phyloP scores from a whole-genome alignment of 139 green algal species.

The Cymbomonas tetramitiformis region DNA sequence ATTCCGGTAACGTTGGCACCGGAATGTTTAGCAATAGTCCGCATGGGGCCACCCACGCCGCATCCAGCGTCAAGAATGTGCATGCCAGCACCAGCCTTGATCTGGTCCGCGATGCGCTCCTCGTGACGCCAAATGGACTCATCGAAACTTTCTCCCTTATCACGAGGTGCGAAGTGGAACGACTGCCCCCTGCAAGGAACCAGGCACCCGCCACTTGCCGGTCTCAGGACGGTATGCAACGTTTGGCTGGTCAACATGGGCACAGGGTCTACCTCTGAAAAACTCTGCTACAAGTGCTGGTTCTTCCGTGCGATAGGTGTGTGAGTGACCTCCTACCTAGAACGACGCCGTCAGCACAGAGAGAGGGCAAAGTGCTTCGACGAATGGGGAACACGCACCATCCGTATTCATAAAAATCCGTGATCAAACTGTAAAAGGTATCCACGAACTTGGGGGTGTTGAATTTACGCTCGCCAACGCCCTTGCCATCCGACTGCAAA shows the following conservation, averaged over 20 bases:
- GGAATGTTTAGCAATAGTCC: conserved; percentile 59
- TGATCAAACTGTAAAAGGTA: conserved; percentile 60
- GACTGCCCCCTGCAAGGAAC: no score
- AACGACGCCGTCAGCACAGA: no score
- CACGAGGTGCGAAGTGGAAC: conserved; percentile 88
- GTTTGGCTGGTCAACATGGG: no score
- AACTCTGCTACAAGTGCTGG: no score
- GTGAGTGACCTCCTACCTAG: no score
- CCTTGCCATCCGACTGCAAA: conserved; percentile 15
- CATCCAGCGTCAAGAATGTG: conserved; percentile 81
- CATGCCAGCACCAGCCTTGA: conserved; percentile 52
- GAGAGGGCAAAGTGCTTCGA: no score
- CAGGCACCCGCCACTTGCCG: no score
- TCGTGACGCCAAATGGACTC: conserved; percentile 51
- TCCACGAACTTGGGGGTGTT: conserved; percentile 15
- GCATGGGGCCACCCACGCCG: conserved; percentile 91
- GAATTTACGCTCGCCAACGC: conserved; percentile 3
- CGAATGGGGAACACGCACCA: no score
- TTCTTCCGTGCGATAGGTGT: no score
- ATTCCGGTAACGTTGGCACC: conserved; percentile 80
- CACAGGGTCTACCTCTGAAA: no score
- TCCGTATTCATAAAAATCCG: conserved; percentile 97
- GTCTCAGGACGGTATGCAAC: no score
- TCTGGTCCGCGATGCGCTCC: conserved; percentile 52
- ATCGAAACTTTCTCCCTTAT: conserved; percentile 6